Base-by-base conservation (phyloP, 2,329 filamentous ascomycete genomes). In the Alternaria gansuensis region DNA sequence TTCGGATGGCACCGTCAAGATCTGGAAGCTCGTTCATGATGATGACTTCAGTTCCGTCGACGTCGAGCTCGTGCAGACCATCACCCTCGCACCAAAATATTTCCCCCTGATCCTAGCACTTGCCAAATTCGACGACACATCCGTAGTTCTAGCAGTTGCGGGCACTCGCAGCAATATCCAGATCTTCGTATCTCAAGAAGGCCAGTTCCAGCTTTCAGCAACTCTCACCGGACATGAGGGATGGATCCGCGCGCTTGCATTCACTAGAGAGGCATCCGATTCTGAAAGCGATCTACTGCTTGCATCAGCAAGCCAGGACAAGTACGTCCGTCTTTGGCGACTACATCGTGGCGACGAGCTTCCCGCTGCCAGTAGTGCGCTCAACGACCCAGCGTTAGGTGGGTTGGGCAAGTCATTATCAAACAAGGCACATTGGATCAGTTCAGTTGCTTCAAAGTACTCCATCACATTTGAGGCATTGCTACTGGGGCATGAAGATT, bases 301-400 rank as follows among this genome's bases (percentile, higher is more conserved):
- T 21, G 92, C 94, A 0, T 98, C 94, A 10, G 93, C 93, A 23
- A 98, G 94, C 74, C 95, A 99, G 77, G 95, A 99, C 78, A 97
- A 96, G 79, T 99, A 98, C 71, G 89, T 98, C 59, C 90, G 95
- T 39, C 85, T 99, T 34, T 99, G 95, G 95, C 87, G 93, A 57
- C 80, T 99, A 34, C 90, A 91, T 64, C 82, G 85, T 61, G 92
- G 91, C 33, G 84, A 85, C 58, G 86, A 88, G 33, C 79, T 90
- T 2, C 87, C 88, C 1, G 79, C 83, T 0, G 81, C 84, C 49
- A 84, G 84, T 37, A 81, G 79, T 6, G 81, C 83, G 1, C 82
- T 85, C 5, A 79, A 82, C 10, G 87, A 90, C 60, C 84, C 86
- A 9, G 46, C 84, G 21, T 69, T 83, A 5, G 87, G 86, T 13